phyloP scores from a whole-genome alignment of 2,329 filamentous ascomycete species.

The Periconia digitata region DNA sequence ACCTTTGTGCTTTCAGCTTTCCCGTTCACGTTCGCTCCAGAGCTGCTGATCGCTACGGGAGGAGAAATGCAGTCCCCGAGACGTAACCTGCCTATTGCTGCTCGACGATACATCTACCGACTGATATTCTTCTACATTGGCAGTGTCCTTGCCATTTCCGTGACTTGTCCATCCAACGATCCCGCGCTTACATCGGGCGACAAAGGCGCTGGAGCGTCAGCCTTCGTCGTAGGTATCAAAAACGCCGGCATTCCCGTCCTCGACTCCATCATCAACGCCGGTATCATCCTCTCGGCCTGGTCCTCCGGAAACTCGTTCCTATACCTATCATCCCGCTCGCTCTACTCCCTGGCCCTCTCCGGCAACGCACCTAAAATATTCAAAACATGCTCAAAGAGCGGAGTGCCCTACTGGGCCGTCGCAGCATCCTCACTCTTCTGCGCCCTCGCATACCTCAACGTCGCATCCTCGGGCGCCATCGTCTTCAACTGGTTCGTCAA shows the following conservation, averaged over 20 bases:
- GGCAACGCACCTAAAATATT: constrained; percentile 67
- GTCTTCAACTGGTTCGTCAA: constrained; percentile 72
- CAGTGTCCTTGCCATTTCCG: constrained; percentile 60
- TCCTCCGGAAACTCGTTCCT: constrained; percentile 59
- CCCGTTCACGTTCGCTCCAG: constrained; percentile 58
- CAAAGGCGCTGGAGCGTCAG: constrained; percentile 55
- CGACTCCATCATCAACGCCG: constrained; percentile 68
- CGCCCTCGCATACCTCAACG: constrained; percentile 53
- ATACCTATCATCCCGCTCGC: constrained; percentile 54
- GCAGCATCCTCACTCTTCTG: constrained; percentile 47
- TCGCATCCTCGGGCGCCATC: constrained; percentile 46
- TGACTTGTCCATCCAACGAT: constrained; percentile 60
- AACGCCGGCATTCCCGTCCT: constrained; percentile 57
- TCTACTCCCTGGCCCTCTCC: constrained; percentile 60
- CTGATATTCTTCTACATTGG: constrained; percentile 64
- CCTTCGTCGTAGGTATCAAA: constrained; percentile 54
- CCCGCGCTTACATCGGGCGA: constrained; percentile 54
- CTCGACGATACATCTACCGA: constrained; percentile 62
- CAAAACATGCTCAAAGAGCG: constrained; percentile 60
- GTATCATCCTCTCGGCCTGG: constrained; percentile 66
- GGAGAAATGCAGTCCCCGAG: constrained; percentile 62
- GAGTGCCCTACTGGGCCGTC: constrained; percentile 57
- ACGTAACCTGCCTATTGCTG: constrained; percentile 61
- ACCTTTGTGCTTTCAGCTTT: constrained; percentile 56
- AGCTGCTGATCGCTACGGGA: constrained; percentile 51